phyloP scores from a whole-genome alignment of 176 grass and related monocot genomes.

The Hordeum marinum region DNA sequence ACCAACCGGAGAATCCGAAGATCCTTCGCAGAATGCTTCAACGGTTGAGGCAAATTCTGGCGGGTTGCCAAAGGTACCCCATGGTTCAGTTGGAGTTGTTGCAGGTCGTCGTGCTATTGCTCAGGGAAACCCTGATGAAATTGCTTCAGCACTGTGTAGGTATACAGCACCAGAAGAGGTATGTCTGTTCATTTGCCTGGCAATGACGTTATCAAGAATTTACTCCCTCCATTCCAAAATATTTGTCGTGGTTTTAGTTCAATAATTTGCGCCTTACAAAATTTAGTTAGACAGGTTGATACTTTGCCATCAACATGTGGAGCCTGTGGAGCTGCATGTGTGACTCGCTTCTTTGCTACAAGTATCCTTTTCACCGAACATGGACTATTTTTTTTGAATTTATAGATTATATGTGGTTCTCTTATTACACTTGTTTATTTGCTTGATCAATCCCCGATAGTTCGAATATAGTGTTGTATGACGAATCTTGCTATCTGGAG shows the following conservation, averaged over 20 bases:
- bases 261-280: not conserved
- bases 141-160: slow-evolving; percentile 68
- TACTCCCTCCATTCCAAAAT: not conserved
- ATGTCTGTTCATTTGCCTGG: slow-evolving; percentile 15
- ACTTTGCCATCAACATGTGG: slow-evolving; percentile 82
- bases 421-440: no score
- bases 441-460: not conserved
- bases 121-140: slow-evolving; percentile 84
- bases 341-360: slow-evolving; percentile 78
- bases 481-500: not conserved
- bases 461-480: not conserved
- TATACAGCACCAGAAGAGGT: slow-evolving; percentile 95
- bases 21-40: slow-evolving; percentile 33
- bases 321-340: slow-evolving; percentile 58
- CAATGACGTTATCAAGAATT: not conserved
- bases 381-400: no score
- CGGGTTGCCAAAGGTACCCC: slow-evolving; percentile 33
- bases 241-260: no score
- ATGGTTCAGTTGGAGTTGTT: slow-evolving; percentile 84
- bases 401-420: no score
- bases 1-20: slow-evolving; percentile 38
- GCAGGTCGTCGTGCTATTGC: slow-evolving; percentile 81
- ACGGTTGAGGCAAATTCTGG: slow-evolving; percentile 25
- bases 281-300: slow-evolving; percentile 64
- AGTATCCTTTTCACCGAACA: slow-evolving; percentile 54